Percentiles rank a stretch among this genome's conserved stretches.
These are phyloP conservation scores for Clonostachys chloroleuca DNA, from an alignment of 2,329 filamentous ascomycete species.

Conservation along the genomic window DNA sequence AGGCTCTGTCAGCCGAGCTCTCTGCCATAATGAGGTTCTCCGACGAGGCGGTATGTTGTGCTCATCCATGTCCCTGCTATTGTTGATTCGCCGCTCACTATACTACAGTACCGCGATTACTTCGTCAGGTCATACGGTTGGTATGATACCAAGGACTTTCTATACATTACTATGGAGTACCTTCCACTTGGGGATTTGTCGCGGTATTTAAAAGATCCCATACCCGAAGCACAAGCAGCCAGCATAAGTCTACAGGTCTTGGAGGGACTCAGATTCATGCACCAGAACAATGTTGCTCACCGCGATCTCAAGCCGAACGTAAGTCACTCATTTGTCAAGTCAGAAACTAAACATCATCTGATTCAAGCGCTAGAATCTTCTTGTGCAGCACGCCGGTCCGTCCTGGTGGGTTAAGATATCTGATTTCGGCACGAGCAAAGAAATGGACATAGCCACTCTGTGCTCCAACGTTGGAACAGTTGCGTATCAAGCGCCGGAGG, in stretches of 20 bases:
- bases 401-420: not conserved
- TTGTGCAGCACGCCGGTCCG: not conserved
- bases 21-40: too few species aligned
- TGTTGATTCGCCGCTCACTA: too few species aligned
- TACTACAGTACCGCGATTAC: not conserved
- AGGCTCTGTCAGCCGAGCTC: too few species aligned
- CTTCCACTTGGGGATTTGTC: constrained; percentile 11
- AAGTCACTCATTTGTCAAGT: too few species aligned
- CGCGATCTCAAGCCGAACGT: not conserved
- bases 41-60: too few species aligned
- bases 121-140: not conserved
- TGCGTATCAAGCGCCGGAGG: not conserved
- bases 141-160: not conserved
- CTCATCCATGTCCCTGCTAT: too few species aligned
- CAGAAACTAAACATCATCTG: too few species aligned
- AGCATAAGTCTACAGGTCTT: too few species aligned
- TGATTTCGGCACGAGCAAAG: not conserved
- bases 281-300: too few species aligned
- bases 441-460: not conserved
- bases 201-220: constrained; percentile 4
- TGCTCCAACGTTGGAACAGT: not conserved
- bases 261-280: too few species aligned
- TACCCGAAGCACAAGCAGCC: too few species aligned
- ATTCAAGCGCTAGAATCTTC: too few species aligned
- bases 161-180: constrained; percentile 12